phyloP scores from a whole-genome alignment of 192 early-diverging fungal genomes.

The Lunasporangiospora selenospora region DNA sequence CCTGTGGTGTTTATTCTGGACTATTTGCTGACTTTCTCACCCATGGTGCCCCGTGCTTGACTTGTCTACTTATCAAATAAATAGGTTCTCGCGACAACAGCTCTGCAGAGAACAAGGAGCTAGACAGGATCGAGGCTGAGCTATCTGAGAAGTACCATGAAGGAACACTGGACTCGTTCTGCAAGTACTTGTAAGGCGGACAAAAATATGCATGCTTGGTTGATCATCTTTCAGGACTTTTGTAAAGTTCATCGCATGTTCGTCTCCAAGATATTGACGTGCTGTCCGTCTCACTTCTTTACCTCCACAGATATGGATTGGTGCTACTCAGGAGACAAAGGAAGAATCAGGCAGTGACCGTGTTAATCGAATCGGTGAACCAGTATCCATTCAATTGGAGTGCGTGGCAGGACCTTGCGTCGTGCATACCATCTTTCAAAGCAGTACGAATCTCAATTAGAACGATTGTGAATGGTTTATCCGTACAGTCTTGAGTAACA shows the following conservation, averaged over 20 bases:
- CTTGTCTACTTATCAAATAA: not conserved
- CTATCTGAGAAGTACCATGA: slow-evolving; percentile 47
- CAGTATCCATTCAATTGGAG: slow-evolving; percentile 89
- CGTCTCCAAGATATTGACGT: not conserved
- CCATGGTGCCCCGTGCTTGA: not conserved
- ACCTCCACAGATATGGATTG: slow-evolving; percentile 56
- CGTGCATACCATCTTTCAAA: slow-evolving; percentile 54
- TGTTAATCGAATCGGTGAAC: slow-evolving; percentile 70
- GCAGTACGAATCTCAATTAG: slow-evolving; percentile 13
- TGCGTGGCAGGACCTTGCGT: slow-evolving; percentile 84
- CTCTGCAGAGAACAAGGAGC: slow-evolving; percentile 52
- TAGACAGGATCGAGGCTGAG: slow-evolving; percentile 54
- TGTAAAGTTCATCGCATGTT: not conserved
- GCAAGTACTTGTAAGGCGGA: slow-evolving; percentile 67
- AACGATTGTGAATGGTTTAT: not conserved
- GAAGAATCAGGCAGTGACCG: slow-evolving; percentile 52
- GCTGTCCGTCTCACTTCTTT: not conserved
- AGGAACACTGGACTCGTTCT: slow-evolving; percentile 67
- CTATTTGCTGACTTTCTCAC: not conserved
- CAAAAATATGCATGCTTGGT: slow-evolving; percentile 5
- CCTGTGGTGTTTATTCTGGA: not conserved
- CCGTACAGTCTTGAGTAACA: not conserved
- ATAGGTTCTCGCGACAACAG: slow-evolving; percentile 55
- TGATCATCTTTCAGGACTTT: not conserved
- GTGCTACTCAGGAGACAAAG: slow-evolving; percentile 51